These are phyloP conservation scores for Teratosphaeria viscida DNA, from an alignment of 2,329 filamentous ascomycete species.

Conservation along the genomic window DNA sequence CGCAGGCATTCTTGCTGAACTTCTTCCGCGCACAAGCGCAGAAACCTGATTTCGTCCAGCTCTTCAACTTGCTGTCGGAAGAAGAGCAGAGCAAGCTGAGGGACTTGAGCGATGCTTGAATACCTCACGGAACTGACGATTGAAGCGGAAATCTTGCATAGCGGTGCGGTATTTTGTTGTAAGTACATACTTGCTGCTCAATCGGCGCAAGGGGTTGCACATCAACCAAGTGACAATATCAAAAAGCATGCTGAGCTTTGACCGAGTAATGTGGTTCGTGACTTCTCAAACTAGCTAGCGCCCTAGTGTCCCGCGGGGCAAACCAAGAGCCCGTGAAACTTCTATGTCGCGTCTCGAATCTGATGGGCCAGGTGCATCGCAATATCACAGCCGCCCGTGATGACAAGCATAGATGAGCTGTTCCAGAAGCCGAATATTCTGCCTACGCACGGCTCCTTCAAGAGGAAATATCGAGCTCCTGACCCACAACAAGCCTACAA, in stretches of 20 bases:
- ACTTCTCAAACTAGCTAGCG: neutral
- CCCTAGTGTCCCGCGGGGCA: neutral
- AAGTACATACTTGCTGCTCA: neutral
- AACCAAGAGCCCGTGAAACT: neutral
- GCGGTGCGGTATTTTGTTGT: neutral
- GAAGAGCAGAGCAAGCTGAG: slow-evolving; percentile 46
- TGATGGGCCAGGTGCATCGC: neutral
- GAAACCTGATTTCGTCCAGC: slow-evolving; percentile 44
- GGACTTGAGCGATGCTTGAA: slow-evolving; percentile 14
- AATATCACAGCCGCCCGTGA: slow-evolving; percentile 17
- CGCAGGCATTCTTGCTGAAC: slow-evolving; percentile 68
- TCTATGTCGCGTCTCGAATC: neutral
- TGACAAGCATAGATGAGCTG: slow-evolving; percentile 53
- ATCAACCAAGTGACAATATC: neutral
- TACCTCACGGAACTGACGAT: neutral
- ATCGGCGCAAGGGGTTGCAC: neutral
- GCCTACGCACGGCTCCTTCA: slow-evolving; percentile 18
- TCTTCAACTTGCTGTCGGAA: slow-evolving; percentile 44
- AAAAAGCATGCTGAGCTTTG: neutral
- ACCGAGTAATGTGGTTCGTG: neutral
- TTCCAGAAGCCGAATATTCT: slow-evolving; percentile 45
- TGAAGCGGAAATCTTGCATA: neutral
- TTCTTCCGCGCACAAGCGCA: slow-evolving; percentile 58
- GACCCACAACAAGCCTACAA: slow-evolving; percentile 51
- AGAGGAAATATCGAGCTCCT: slow-evolving; percentile 49